Conservation (phyloP, 371 early-diverging fungal genomes). For the Homolaphlyctis polyrhiza region DNA sequence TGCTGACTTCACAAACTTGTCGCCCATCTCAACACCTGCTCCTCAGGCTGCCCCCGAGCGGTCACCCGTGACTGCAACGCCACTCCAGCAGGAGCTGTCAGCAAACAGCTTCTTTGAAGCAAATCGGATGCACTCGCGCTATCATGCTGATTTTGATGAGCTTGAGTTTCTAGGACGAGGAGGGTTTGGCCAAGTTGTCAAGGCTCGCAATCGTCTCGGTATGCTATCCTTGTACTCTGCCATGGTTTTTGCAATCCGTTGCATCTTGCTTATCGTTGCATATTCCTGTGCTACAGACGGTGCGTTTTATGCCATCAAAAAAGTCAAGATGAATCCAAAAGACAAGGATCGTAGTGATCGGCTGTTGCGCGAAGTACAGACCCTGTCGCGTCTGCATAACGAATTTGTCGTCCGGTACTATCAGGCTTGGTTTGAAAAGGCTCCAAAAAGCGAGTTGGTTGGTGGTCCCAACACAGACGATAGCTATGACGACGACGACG, state of each 20-base stretch:
- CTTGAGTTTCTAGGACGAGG: constrained; percentile 87
- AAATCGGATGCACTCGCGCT: constrained; percentile 34
- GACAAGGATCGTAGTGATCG: constrained; percentile 73
- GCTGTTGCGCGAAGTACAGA: constrained; percentile 87
- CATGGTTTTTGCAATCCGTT: neutral
- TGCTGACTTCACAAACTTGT: neutral
- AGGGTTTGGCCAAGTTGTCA: constrained; percentile 92
- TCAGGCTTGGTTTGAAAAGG: constrained; percentile 90
- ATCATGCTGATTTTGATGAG: constrained; percentile 88
- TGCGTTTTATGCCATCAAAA: constrained; percentile 87
- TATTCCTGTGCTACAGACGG: constrained; percentile 53
- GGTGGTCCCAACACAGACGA: neutral
- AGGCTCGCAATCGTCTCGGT: constrained; percentile 68
- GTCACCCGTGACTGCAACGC: neutral
- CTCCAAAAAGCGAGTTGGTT: neutral
- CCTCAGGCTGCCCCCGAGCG: no score
- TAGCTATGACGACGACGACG: constrained; percentile 29
- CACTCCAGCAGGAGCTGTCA: neutral
- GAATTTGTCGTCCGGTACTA: constrained; percentile 84
- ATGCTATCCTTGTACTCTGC: neutral
- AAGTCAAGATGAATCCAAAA: constrained; percentile 58
- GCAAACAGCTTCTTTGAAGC: neutral
- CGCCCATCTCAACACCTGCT: neutral
- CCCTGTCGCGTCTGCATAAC: constrained; percentile 84
- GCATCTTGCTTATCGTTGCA: neutral